A percentile compares a stretch with the other conserved stretches of the same genome.
Conservation (phyloP, 2,329 filamentous ascomycete species). For the Cytospora piceae region DNA sequence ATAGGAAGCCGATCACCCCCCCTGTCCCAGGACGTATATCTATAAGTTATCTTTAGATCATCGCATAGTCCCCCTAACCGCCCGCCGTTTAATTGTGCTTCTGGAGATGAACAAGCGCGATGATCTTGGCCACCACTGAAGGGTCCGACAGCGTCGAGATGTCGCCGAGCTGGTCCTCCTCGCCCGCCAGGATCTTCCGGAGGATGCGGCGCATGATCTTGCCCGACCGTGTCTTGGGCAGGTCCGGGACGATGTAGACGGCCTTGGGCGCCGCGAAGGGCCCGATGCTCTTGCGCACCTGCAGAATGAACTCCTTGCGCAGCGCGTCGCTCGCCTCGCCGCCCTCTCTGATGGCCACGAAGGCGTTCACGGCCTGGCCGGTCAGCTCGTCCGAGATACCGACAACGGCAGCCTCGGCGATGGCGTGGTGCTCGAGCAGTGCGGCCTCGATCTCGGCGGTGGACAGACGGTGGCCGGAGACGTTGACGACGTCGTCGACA, state of each 20-base stretch:
- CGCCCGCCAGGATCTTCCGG: constrained; percentile 94
- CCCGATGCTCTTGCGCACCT: constrained; percentile 96
- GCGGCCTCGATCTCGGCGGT: constrained; percentile 98
- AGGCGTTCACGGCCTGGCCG: constrained; percentile 95
- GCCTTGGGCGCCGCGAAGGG: constrained; percentile 96
- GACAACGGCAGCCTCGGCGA: constrained; percentile 94
- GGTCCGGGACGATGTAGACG: constrained; percentile 86
- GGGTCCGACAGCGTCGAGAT: constrained; percentile 93
- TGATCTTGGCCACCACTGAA: constrained; percentile 86
- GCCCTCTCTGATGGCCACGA: constrained; percentile 88
- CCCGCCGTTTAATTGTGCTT: constrained; percentile 46
- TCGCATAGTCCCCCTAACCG: not conserved
- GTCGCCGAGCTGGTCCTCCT: constrained; percentile 96
- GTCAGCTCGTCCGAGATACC: constrained; percentile 92
- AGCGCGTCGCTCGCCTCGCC: constrained; percentile 77
- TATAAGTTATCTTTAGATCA: not conserved
- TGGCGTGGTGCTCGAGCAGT: constrained; percentile 84
- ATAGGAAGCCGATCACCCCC: not conserved
- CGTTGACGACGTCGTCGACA: constrained; percentile 98
- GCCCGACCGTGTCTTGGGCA: constrained; percentile 95
- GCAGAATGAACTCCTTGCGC: constrained; percentile 90
- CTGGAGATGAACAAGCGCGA: constrained; percentile 72
- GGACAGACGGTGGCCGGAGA: constrained; percentile 92
- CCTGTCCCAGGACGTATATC: not conserved
- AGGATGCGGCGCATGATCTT: constrained; percentile 99